Base-by-base conservation (phyloP, 1,139 yeast species). In the Hyphopichia wangnamkhiaoensis region DNA sequence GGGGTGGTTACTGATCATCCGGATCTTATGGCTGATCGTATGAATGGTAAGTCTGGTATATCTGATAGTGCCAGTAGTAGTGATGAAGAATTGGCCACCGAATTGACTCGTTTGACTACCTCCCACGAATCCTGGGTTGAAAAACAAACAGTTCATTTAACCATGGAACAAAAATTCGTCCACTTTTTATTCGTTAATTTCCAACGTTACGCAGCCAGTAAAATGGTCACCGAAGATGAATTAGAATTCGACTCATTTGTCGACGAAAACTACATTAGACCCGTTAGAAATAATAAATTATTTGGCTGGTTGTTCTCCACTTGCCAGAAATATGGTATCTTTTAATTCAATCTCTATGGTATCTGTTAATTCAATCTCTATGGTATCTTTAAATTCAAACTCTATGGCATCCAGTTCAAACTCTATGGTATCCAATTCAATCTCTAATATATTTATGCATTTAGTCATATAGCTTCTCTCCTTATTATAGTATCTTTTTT, bases 1-100 rank as follows among this genome's bases (percentile, higher is more conserved):
- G 93, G 90, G 1, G 63, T 84, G 9, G 69, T 85, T 38, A 71
- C 84, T 2, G 93, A 85, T 57, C 63, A 67, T 44, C 90, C 90
- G 0, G 76, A 65, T 35, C 20, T 40, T 6, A 68, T 71, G 72
- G 54, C 54, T 10, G 52, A 50, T 5, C 50, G 45, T 35, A 53
- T 40, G 37, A 37, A 33, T 6, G 43, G 33, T 17, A 36, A 23
- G n/a, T 24, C 28, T 12, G n/a, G 20, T 9, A 27, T n/a, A 17
- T n/a, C 21, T 6, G 5, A 6, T 29, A 25, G 13, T 9, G 5
- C n/a, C 10, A 5, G n/a, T n/a, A 14, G 28, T 25, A 21, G 24
- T 21, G 24, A 29, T n/a, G 45, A 41, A 24, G 39, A 40, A 21
- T 34, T 41, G 21, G 45, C 37, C 20, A 35, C 42, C 7, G 48